These are phyloP conservation scores for Waitea zeae DNA, from an alignment of 1,284 basidiomycete species.

Conservation along the genomic window DNA sequence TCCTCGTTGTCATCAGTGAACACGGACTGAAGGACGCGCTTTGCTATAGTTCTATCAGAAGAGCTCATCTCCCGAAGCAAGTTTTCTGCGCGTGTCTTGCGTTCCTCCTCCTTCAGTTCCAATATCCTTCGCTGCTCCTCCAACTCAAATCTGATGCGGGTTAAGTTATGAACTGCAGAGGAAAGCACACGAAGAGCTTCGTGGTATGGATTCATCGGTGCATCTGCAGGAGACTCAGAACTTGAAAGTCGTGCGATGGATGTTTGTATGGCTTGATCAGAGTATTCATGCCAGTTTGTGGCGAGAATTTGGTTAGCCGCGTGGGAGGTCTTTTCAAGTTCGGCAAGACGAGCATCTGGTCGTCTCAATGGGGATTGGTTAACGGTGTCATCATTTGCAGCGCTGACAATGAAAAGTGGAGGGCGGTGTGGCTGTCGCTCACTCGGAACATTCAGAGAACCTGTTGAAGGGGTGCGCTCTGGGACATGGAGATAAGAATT, in stretches of 20 bases:
- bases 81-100: constrained; percentile 28
- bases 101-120: constrained; percentile 36
- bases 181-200: constrained; percentile 51
- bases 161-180: constrained; percentile 38
- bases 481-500: constrained; percentile 10
- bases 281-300: constrained; percentile 53
- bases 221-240: constrained; percentile 25
- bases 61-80: constrained; percentile 37
- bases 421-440: constrained; percentile 20
- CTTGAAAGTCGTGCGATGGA: constrained; percentile 29
- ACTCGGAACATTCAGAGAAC: constrained; percentile 18
- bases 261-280: constrained; percentile 50
- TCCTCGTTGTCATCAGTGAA: constrained; percentile 48
- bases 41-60: constrained; percentile 46
- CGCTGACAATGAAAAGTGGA: constrained; percentile 40
- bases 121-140: constrained; percentile 35
- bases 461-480: constrained; percentile 12
- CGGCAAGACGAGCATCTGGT: too few relatives aligned
- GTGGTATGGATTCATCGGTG: constrained; percentile 35
- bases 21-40: constrained; percentile 44
- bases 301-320: constrained; percentile 29
- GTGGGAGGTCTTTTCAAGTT: constrained; percentile 10
- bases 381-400: too few relatives aligned
- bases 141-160: constrained; percentile 36
- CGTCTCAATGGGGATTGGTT: constrained; percentile 6